Evolutionary conservation across 176 grass and related monocot genomes (phyloP).

Genomic region (Juncus effusus): DNA sequence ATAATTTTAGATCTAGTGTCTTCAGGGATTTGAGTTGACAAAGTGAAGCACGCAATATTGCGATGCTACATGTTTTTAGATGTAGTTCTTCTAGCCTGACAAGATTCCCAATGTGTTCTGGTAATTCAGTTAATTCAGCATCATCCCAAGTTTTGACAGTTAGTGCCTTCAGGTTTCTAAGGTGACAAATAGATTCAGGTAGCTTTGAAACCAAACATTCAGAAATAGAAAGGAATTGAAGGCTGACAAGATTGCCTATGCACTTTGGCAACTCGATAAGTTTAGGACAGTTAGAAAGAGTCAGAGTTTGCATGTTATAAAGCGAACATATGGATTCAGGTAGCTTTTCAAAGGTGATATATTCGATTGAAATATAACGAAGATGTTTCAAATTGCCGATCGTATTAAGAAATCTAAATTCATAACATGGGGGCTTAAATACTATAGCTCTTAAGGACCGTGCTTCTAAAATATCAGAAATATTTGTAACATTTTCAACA

Average conservation of each 20-base stretch:
- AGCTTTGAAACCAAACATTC: background rate
- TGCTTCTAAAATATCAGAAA: conserved; percentile 6
- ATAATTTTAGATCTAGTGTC: background rate
- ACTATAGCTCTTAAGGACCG: background rate
- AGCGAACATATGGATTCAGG: conserved; percentile 1
- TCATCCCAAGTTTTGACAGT: background rate
- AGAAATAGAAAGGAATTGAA: conserved; percentile 2
- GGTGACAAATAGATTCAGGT: conserved; percentile 20
- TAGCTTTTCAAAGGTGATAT: background rate
- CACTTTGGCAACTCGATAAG: conserved; percentile 7
- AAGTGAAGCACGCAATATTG: background rate
- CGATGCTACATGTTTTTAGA: background rate
- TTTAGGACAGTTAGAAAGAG: background rate
- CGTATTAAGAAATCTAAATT: background rate
- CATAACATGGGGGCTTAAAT: background rate
- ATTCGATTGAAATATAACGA: background rate
- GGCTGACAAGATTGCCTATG: conserved; percentile 1
- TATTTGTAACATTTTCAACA: background rate
- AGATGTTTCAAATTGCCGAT: conserved; percentile 4
- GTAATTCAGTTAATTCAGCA: background rate
- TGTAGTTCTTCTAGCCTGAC: background rate
- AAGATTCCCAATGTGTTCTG: conserved; percentile 10
- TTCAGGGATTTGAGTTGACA: background rate
- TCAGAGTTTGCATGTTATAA: conserved; percentile 18
- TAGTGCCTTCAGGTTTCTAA: conserved; percentile 4